Evolutionary conservation across 192 early-diverging fungal species (phyloP), one percentile per base, ranked within the genome.

Genomic region (Backusella mclennaniae): DNA sequence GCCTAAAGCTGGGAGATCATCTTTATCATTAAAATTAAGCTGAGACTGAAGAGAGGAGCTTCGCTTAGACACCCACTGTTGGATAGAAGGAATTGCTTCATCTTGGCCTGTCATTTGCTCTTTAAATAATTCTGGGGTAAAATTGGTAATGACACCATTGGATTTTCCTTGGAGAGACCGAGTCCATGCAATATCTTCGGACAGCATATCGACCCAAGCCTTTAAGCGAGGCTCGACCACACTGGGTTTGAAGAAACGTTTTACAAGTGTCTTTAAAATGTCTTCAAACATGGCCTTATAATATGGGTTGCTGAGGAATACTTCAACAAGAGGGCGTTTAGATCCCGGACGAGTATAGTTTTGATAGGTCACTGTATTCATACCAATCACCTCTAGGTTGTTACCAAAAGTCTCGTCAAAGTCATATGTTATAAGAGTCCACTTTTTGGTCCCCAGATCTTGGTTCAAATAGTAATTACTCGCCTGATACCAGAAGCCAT

Each of bases 381-480:
- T 41, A 8, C 73, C 74, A 15, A 53, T 71, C 1, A 46, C 70
- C 0, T 79, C 66, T n/a, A 75, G 76, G 17, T 77, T 78, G 4
- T 67, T 78, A 11, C 85, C 83, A 69, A 82, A 84, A 19, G 81
- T 82, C 36, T 83, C 81, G 29, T 86, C 85, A 49, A 84, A 86
- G 44, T 84, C 85, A 4, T 78, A 81, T 2, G 85, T 80, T 12
- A 86, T 74, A 35, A 80, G 79, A 14, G 72, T 80, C 83, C 83
- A 86, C 36, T 83, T 84, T 29, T 79, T 76, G 6, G 81, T 73
- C 11, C 66, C 23, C 2, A 81, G 67, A 71, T 86, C 75, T 35
- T 84, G 76, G 49, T 80, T 84, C 74, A 86, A 69, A 56, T 83
- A 79, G 74, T 79, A 86, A 63, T 86, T 84, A 29, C 79, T 81